Evolutionary conservation across 2,329 filamentous ascomycete genomes (phyloP), one percentile per base, ranked within the genome.

Genomic region (Xylariaceae sp.): DNA sequence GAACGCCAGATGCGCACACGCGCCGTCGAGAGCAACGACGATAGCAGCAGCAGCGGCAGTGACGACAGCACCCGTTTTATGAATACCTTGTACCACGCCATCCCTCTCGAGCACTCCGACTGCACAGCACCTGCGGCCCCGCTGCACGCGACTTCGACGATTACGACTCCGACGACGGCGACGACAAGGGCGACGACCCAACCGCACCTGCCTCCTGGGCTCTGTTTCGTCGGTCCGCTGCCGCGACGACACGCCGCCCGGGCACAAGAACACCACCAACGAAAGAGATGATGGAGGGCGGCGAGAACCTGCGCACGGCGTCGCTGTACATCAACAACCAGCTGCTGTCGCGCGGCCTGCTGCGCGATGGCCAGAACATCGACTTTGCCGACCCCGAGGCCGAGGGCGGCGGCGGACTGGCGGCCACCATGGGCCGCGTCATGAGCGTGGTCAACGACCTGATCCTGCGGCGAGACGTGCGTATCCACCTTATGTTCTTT

Each of bases 361-460:
- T 83, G 16, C 69, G 74, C 46, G 76, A 80, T 71, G 77, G 82
- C 45, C 76, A 82, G 49, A 67, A 65, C 26, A 84, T 98, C 59
- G 81, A 95, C 58, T 98, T 98, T 57, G 79, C 83, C 39, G 67
- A 77, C 42, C 81, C 84, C 7, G 75, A 75, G 42, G 72, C 69
- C 38, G 75, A 80, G 43, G 70, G 71, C 13, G 75, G 74, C 13
- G 75, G 74, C 13, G 68, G 75, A 23, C 72, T 68, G 26, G 55
- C 58, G 16, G 75, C 72, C 32, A 84, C 83, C 13, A 90, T 92
- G 79, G 82, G 83, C 14, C 77, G 79, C 45, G 80, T 96, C 49
- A 94, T 98, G 63, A 84, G 90, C 54, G 72, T 98, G 16, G 78
- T 98, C 31, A 94, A 98, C 59, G 92, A 98, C 55, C 63, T 98